Base-by-base conservation (phyloP, 2,329 filamentous ascomycete species). In the Fusarium aywerte region DNA sequence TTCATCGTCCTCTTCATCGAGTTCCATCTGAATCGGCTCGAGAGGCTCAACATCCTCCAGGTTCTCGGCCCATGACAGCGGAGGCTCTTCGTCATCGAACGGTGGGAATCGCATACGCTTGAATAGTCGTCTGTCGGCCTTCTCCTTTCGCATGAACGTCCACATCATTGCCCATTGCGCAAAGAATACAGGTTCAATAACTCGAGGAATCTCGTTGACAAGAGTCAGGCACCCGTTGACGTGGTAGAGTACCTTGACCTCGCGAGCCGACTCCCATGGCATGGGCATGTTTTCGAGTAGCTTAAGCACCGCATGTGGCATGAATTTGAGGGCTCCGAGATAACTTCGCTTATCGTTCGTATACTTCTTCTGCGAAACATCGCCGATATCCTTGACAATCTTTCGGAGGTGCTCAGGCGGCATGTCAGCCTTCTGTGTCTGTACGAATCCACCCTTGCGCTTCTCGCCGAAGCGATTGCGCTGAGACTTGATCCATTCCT, bases 141-240 rank as follows among this genome's bases (percentile, higher is more conserved):
- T 99, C 78, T 99, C 96, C 73, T 96, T 91, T 73, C 96, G 89
- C 96, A 99, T 99, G 42, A 92, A 93, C 25, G 97, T 90, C 96
- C 96, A 99, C 96, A 99, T 99, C 54, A 95, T 97, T 13, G 96
- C 96, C 96, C 96, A 99, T 78, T 99, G 96, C 58, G 96, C 96
- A 77, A 97, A 94, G 79, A 97, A 99, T 5, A 99, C 92, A 0
- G 96, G 96, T 77, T 98, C 96, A 74, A 99, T 98, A 55, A 99
- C 96, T 73, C 96, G 88, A 15, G 96, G 96, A 8, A 90, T 93
- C 82, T 99, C 96, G 78, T 99, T 99, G 74, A 99, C 96, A 56
- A 99, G 82, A 3, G 96, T 99, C 80, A 99, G 80, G 76, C 96
- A 99, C 29, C 96, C 96, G 75, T 99, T 99, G 74, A 98, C 94